Base-by-base conservation (phyloP, 352 stramenopile species). In the Phytophthora capsici region DNA sequence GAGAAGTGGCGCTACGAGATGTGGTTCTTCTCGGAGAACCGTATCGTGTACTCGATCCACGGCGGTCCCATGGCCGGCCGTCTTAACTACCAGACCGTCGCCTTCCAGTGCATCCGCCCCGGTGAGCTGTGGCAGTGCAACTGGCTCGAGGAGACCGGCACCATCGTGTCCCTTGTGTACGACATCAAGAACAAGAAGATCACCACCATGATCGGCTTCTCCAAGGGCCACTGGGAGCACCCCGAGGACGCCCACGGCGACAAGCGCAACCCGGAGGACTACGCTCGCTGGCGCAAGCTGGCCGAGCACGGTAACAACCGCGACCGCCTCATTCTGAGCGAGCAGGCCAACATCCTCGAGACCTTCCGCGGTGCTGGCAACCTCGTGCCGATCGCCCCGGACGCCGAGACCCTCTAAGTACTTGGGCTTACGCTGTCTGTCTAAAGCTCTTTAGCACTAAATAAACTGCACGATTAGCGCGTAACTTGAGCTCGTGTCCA, bases 1-100 rank as follows among this genome's bases (percentile, higher is more conserved):
- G 47, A 81, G 49, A 86, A 83, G 71, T 86, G 77, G 77, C 77
- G 77, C 62, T 86, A 86, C 63, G 77, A 86, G 66, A 77, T 86
- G 73, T 86, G 74, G 71, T 86, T 86, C 65, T 81, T 80, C 65
- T 83, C 77, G 59, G 58, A 83, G 46, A 69, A 79, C 56, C 77
- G 77, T 54, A 78, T 86, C 43, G 73, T 86, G 46, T 86, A 86
- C 71, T 71, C 73, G 55, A 86, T 86, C 71, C 77, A 86, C 62
- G 77, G 77, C 7, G 77, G 77, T 9, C 77, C 77, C 23, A 86
- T 86, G 77, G 73, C 76, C 14, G 76, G 76, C 23, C 76, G 76
- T 57, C 63, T 80, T 23, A 85, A 85, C 74, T 85, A 85, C 65
- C 76, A 85, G 71, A 85, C 76, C 26, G 76, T 82, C 28, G 65